Percentiles rank a stretch among this genome's conserved stretches.
phyloP scores from a whole-genome alignment of 2,329 filamentous ascomycete genomes.

The Thelonectria olida region DNA sequence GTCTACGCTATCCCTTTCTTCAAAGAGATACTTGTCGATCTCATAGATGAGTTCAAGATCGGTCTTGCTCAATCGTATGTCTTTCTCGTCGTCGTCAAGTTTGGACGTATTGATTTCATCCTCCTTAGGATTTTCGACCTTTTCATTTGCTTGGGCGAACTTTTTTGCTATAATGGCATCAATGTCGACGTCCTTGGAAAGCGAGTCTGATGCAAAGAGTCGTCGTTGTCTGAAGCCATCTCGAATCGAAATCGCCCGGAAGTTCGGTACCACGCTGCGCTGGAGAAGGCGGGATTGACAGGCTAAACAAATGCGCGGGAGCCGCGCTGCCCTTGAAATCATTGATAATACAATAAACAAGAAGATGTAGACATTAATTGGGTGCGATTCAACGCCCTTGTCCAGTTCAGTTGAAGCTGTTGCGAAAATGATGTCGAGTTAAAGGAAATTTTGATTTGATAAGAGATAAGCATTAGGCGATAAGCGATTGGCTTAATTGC shows the following conservation, averaged over 20 bases:
- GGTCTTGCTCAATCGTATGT: neutral
- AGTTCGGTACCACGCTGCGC: constrained; percentile 25
- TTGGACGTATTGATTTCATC: neutral
- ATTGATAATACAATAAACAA: constrained; percentile 39
- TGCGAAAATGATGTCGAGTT: constrained; percentile 1
- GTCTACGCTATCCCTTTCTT: neutral
- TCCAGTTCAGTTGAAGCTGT: constrained; percentile 1
- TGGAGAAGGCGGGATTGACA: constrained; percentile 45
- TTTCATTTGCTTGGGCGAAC: neutral
- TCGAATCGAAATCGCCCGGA: constrained; percentile 20
- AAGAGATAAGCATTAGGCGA: constrained; percentile 37
- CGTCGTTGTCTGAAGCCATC: constrained; percentile 24
- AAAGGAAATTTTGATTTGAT: constrained; percentile 41
- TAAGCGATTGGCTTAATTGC: constrained; percentile 31
- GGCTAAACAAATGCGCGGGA: constrained; percentile 46
- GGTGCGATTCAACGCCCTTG: constrained; percentile 20
- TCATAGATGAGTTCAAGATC: neutral
- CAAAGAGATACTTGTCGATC: constrained; percentile 12
- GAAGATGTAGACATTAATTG: constrained; percentile 16
- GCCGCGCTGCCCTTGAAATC: constrained; percentile 46
- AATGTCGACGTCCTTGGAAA: constrained; percentile 33
- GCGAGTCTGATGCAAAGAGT: constrained; percentile 37
- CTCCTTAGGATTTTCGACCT: neutral
- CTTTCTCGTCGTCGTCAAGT: neutral
- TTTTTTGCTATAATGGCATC: constrained; percentile 33